These are phyloP conservation scores for Mychonastes homosphaera DNA, from an alignment of 139 green algal species.

Conservation along the genomic window DNA sequence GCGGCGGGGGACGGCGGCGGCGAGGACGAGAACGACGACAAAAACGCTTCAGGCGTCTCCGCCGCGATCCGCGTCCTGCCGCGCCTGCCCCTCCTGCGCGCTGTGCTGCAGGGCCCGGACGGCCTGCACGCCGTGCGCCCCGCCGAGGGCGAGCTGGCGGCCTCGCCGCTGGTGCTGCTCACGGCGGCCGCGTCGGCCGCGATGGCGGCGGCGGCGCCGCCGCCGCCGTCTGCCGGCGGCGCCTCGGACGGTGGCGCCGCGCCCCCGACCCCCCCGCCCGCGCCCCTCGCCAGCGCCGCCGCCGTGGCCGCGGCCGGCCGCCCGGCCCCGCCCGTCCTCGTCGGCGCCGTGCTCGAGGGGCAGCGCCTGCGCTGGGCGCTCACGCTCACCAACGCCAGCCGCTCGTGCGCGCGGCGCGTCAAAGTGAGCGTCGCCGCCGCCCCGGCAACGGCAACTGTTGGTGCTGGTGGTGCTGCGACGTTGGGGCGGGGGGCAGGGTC, in stretches of 20 bases:
- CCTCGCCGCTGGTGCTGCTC: background rate
- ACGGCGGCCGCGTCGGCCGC: background rate
- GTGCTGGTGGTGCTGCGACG: background rate
- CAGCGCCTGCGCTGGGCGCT: slow-evolving; percentile 24
- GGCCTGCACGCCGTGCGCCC: slow-evolving; percentile 3
- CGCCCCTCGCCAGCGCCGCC: background rate
- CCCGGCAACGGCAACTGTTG: too few species aligned
- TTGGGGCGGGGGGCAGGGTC: background rate
- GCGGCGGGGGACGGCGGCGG: background rate
- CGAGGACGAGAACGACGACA: background rate
- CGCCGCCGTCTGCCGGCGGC: background rate
- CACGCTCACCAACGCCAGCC: slow-evolving; percentile 24
- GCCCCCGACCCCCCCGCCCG: slow-evolving; percentile 2
- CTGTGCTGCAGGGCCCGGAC: slow-evolving; percentile 8
- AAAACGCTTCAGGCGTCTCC: background rate
- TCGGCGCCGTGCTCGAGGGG: slow-evolving; percentile 20
- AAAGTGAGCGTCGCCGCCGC: too few species aligned
- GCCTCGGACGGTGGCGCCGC: background rate
- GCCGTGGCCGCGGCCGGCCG: slow-evolving; percentile 3
- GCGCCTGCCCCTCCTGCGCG: background rate
- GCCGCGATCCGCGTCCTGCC: background rate
- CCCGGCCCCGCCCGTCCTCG: slow-evolving; percentile 1
- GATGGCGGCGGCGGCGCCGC: background rate
- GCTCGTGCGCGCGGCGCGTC: background rate
- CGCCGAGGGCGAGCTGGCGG: slow-evolving; percentile 2